Evolutionary conservation across 768 basidiomycete species (phyloP).

Genomic region (Termitomyces sp.): DNA sequence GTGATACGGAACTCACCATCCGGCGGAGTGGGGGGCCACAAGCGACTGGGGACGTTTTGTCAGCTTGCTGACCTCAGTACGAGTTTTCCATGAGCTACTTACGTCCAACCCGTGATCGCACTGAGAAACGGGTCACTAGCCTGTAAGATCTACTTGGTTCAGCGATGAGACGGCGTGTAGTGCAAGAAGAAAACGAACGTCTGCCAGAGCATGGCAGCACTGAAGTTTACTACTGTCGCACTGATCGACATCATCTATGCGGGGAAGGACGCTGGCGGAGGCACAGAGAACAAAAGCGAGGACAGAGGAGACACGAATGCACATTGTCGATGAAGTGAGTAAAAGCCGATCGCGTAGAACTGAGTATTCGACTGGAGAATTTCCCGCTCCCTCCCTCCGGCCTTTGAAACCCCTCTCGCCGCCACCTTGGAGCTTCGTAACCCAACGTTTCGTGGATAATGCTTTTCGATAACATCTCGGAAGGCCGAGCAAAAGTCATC

Average conservation of each 20-base stretch:
- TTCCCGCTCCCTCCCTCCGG: neutral
- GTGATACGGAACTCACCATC: conserved; percentile 3
- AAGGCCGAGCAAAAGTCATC: too few relatives aligned
- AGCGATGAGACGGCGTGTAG: neutral
- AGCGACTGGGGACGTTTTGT: conserved; percentile 1
- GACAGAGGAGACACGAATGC: conserved; percentile 8
- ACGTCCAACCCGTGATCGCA: conserved; percentile 8
- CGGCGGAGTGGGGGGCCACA: conserved; percentile 10
- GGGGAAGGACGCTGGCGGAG: conserved; percentile 10
- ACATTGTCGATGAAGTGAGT: conserved; percentile 5
- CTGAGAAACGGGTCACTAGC: neutral
- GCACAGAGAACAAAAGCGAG: conserved; percentile 5
- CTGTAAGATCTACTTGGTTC: neutral
- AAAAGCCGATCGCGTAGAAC: neutral
- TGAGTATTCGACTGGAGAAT: conserved; percentile 2
- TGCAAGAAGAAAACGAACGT: neutral
- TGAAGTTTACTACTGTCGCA: conserved; percentile 14
- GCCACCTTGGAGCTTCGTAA: neutral
- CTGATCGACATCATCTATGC: conserved; percentile 3
- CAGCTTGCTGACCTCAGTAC: neutral
- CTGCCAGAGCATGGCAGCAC: conserved; percentile 16
- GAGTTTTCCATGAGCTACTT: neutral
- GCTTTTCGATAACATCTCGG: neutral
- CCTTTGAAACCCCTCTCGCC: neutral
- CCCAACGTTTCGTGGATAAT: neutral